These are phyloP conservation scores for Termitomyces sp. DNA, from an alignment of 768 basidiomycete genomes.

Conservation along the genomic window DNA sequence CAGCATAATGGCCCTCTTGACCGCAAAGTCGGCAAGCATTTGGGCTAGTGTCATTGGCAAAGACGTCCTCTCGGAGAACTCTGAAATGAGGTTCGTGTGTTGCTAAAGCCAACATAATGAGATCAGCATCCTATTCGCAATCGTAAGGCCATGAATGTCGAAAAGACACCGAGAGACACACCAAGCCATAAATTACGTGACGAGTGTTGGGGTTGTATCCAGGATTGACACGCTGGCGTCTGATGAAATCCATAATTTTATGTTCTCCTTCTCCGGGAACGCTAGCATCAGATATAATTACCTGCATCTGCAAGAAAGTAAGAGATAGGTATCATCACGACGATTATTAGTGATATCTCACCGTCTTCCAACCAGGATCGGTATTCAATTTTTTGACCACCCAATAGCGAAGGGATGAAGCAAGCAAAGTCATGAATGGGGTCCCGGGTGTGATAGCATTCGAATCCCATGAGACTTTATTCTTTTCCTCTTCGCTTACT, in stretches of 20 bases:
- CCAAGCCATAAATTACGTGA: conserved; percentile 97
- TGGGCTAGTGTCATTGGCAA: conserved; percentile 71
- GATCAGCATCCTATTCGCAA: conserved; percentile 79
- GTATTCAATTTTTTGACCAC: conserved; percentile 91
- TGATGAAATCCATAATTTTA: conserved; percentile 99
- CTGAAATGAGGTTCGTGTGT: conserved; percentile 99
- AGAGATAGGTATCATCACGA: background rate
- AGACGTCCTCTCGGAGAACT: conserved; percentile 97
- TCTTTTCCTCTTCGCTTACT: conserved; percentile 73
- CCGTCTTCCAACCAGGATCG: conserved; percentile 94
- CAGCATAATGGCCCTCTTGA: conserved; percentile 91
- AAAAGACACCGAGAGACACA: conserved; percentile 29
- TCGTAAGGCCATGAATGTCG: conserved; percentile 8
- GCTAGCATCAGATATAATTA: conserved; percentile 93
- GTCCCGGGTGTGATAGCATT: conserved; percentile 99
- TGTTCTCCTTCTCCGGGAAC: conserved; percentile 99
- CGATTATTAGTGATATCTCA: conserved; percentile 35
- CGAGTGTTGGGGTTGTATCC: conserved; percentile 93
- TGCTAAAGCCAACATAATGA: conserved; percentile 97
- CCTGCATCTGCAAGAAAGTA: conserved; percentile 60
- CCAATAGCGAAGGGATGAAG: conserved; percentile 90
- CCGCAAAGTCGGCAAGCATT: conserved; percentile 89
- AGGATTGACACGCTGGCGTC: conserved; percentile 79
- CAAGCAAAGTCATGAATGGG: conserved; percentile 94
- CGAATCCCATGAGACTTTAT: conserved; percentile 89